These are phyloP conservation scores for Tetracentron sinense DNA, from an alignment of 164 flowering plant genomes.

Conservation along the genomic window DNA sequence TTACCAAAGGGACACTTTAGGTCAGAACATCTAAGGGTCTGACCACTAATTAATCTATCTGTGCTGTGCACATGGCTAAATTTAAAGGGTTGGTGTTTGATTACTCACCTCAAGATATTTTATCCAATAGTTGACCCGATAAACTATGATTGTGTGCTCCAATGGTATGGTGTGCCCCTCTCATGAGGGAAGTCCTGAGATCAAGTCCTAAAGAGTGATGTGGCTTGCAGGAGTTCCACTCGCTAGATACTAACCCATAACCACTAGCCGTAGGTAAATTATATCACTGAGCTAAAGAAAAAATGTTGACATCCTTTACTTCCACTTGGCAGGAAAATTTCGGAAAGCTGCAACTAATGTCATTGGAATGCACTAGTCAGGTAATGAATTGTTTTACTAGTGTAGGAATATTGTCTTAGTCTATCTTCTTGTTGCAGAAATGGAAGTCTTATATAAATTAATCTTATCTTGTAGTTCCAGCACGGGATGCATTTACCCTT, in stretches of 20 bases:
- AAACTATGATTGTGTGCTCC: background rate
- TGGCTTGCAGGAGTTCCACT: too few species aligned
- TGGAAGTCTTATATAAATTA: background rate
- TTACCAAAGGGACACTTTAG: background rate
- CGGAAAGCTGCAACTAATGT: constrained; percentile 37
- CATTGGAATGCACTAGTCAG: constrained; percentile 45
- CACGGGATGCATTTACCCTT: constrained; percentile 57
- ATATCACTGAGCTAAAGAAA: too few species aligned
- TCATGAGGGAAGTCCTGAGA: too few species aligned
- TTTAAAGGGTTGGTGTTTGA: background rate
- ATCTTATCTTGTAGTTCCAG: constrained; percentile 39
- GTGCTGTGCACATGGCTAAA: background rate
- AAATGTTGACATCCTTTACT: background rate
- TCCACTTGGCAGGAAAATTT: constrained; percentile 37
- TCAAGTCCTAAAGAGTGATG: too few species aligned
- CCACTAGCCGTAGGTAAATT: too few species aligned
- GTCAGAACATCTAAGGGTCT: background rate
- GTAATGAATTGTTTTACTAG: constrained; percentile 25
- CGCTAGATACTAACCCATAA: too few species aligned
- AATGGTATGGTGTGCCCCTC: too few species aligned
- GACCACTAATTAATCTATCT: too few species aligned
- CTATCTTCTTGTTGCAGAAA: background rate
- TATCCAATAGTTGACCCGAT: background rate
- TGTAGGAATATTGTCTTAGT: background rate
- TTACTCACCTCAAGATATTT: background rate